Evolutionary conservation across 257 asterid genomes (phyloP).

Genomic region (Solanum medicagineum): DNA sequence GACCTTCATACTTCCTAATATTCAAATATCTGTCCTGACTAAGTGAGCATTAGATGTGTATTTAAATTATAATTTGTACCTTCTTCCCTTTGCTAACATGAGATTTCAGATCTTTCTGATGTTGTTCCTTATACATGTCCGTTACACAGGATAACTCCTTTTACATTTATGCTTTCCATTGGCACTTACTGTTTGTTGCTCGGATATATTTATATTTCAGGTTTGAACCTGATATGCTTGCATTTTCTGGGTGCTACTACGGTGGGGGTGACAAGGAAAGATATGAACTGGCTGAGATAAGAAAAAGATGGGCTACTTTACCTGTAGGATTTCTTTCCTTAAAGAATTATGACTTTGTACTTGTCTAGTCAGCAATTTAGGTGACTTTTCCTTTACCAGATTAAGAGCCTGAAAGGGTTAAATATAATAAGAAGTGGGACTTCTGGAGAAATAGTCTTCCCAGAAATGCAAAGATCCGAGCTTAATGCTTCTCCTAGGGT

Average conservation of each 20-base stretch:
- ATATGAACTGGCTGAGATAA: slow-evolving; percentile 30
- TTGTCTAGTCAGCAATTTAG: neutral
- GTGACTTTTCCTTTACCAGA: neutral
- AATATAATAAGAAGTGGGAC: neutral
- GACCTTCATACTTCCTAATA: neutral
- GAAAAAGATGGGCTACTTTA: slow-evolving; percentile 41
- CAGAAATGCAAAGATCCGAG: neutral
- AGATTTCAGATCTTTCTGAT: neutral
- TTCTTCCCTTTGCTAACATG: neutral
- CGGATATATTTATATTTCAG: slow-evolving; percentile 11
- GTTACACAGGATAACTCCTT: neutral
- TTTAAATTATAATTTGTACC: neutral
- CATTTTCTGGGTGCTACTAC: slow-evolving; percentile 41
- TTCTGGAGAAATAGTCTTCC: neutral
- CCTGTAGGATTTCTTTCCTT: slow-evolving; percentile 22
- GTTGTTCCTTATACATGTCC: neutral
- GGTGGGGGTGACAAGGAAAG: slow-evolving; percentile 44
- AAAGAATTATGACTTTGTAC: neutral
- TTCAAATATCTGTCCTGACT: neutral
- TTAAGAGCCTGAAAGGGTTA: neutral
- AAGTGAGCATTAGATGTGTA: neutral
- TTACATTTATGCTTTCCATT: neutral
- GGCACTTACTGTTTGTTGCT: neutral
- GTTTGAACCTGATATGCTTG: slow-evolving; percentile 50
- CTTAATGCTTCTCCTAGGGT: neutral